Conservation (phyloP, 805 yeast species). For the Metschnikowia anglica region DNA sequence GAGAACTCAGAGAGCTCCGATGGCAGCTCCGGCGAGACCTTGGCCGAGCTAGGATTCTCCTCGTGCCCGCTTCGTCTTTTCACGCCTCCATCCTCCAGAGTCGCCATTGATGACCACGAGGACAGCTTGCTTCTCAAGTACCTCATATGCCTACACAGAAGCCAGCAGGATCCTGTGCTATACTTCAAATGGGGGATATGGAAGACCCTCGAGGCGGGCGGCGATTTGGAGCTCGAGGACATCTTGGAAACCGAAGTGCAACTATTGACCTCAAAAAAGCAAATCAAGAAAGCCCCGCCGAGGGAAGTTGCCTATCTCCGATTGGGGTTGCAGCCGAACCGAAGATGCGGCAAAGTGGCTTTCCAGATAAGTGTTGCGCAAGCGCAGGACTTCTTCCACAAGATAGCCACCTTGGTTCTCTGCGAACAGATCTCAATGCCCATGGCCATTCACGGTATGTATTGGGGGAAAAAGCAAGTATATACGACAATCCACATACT, state of each 20-base stretch:
- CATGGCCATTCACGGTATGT: slow-evolving; percentile 3
- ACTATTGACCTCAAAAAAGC: slow-evolving; percentile 1
- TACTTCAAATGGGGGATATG: slow-evolving; percentile 16
- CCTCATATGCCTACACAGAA: slow-evolving; percentile 3
- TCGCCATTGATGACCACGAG: not conserved
- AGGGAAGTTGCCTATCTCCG: slow-evolving; percentile 3
- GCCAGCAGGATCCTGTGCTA: not conserved
- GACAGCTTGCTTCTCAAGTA: slow-evolving; percentile 6
- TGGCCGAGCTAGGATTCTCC: not conserved
- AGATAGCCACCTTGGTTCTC: slow-evolving; percentile 2
- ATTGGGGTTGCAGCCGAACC: slow-evolving; percentile 8
- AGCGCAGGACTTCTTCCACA: slow-evolving; percentile 3
- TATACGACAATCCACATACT: slow-evolving; percentile 6
- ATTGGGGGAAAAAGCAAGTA: too few species aligned
- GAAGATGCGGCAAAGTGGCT: slow-evolving; percentile 8
- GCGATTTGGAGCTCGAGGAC: not conserved
- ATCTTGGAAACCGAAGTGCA: slow-evolving; percentile 9
- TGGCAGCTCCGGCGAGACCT: not conserved
- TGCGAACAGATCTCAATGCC: slow-evolving; percentile 7
- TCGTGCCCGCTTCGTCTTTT: slow-evolving; percentile 4
- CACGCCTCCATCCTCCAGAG: slow-evolving; percentile 1
- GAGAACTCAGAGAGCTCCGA: too few species aligned
- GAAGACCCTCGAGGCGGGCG: not conserved
- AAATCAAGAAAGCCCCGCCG: not conserved
- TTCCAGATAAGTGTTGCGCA: slow-evolving; percentile 4